These are phyloP conservation scores for Kurtzmaniella quercitrusa DNA, from an alignment of 1,139 yeast species.

Conservation along the genomic window DNA sequence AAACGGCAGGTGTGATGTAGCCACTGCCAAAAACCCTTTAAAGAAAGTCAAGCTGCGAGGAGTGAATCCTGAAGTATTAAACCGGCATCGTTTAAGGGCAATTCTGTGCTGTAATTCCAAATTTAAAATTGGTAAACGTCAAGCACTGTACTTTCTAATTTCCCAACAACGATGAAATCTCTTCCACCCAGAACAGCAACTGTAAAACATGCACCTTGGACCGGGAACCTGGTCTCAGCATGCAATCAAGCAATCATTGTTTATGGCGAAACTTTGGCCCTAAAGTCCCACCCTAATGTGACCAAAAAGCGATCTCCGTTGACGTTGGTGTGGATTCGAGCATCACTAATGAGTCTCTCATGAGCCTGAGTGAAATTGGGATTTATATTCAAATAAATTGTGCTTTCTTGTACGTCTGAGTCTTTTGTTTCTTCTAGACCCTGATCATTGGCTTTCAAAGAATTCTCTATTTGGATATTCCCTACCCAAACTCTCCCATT, in stretches of 20 bases:
- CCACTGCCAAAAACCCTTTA: constrained; percentile 41
- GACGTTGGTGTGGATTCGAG: constrained; percentile 15
- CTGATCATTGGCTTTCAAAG: neutral
- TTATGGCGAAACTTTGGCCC: constrained; percentile 37
- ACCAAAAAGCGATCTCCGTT: constrained; percentile 33
- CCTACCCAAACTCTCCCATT: constrained; percentile 25
- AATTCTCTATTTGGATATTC: neutral
- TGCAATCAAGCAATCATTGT: constrained; percentile 17
- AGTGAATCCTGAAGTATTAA: constrained; percentile 62
- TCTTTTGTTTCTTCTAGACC: neutral
- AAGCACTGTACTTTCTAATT: constrained; percentile 57
- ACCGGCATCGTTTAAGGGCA: constrained; percentile 75
- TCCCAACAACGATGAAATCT: constrained; percentile 49
- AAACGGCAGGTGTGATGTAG: constrained; percentile 77
- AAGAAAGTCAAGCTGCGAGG: constrained; percentile 46
- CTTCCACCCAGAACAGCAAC: constrained; percentile 18
- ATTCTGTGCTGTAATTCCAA: constrained; percentile 35
- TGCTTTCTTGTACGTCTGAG: constrained; percentile 4
- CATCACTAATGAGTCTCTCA: constrained; percentile 30
- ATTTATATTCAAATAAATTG: constrained; percentile 9
- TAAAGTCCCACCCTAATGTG: constrained; percentile 63
- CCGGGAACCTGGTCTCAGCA: constrained; percentile 33
- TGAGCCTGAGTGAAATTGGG: constrained; percentile 21
- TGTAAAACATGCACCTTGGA: constrained; percentile 51
- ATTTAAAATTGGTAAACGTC: constrained; percentile 36